Evolutionary conservation across 768 basidiomycete species (phyloP).

Genomic region (Hericium rajendrae): DNA sequence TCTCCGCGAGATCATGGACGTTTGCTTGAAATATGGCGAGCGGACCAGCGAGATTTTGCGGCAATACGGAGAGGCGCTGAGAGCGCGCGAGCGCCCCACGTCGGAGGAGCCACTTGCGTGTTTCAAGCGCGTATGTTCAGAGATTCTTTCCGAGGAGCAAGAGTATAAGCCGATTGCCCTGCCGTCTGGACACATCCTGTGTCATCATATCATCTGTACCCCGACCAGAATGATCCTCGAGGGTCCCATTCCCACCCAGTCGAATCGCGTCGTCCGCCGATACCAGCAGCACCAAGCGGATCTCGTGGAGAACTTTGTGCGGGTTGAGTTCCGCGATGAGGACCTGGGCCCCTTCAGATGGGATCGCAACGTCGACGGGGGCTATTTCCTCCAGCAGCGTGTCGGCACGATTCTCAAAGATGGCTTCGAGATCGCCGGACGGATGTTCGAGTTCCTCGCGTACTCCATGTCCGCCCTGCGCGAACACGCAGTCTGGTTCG

Average conservation of each 20-base stretch:
- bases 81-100: constrained; percentile 25
- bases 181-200: constrained; percentile 41
- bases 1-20: constrained; percentile 35
- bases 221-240: constrained; percentile 68
- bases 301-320: constrained; percentile 60
- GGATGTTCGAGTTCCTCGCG: constrained; percentile 69
- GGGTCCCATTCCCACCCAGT: constrained; percentile 67
- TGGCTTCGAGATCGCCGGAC: constrained; percentile 65
- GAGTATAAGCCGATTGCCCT: constrained; percentile 10
- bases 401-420: constrained; percentile 32
- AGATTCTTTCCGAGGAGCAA: constrained; percentile 9
- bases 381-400: constrained; percentile 34
- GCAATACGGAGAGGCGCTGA: constrained; percentile 40
- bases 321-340: constrained; percentile 82
- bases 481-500: constrained; percentile 78
- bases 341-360: constrained; percentile 66
- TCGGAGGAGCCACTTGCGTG: constrained; percentile 34
- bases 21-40: constrained; percentile 25
- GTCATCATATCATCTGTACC: constrained; percentile 67
- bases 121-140: constrained; percentile 29
- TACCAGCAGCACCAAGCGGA: constrained; percentile 30
- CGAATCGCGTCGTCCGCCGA: constrained; percentile 70
- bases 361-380: constrained; percentile 55
- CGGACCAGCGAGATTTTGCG: constrained; percentile 43
- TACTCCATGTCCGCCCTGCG: constrained; percentile 74